phyloP scores from a whole-genome alignment of 2,329 filamentous ascomycete genomes.

The Cladosporium sp. region DNA sequence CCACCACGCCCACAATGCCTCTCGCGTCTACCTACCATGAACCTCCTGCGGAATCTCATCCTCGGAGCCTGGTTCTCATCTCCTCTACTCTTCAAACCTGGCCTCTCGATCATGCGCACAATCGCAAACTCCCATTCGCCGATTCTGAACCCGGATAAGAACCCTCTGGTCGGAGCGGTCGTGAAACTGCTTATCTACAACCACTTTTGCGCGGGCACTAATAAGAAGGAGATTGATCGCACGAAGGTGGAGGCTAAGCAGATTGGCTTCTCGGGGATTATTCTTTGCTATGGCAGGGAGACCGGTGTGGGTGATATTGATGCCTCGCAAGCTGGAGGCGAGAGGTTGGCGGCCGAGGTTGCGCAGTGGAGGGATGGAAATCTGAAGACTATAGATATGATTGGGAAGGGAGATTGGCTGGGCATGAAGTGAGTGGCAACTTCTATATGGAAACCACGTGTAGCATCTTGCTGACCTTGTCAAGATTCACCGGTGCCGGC shows the following conservation, averaged over 20 bases:
- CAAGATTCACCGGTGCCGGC: conserved; percentile 52
- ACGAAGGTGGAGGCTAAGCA: conserved; percentile 49
- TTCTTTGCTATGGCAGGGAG: conserved; percentile 56
- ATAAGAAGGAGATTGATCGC: conserved; percentile 47
- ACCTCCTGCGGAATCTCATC: conserved; percentile 34
- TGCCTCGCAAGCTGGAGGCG: conserved; percentile 48
- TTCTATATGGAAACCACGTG: neutral
- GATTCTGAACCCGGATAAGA: conserved; percentile 51
- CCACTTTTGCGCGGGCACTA: conserved; percentile 59
- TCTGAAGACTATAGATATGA: conserved; percentile 54
- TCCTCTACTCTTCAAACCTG: conserved; percentile 33
- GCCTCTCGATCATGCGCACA: conserved; percentile 36
- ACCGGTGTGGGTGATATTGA: conserved; percentile 43
- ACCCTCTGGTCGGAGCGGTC: conserved; percentile 47
- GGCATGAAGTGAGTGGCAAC: conserved; percentile 49
- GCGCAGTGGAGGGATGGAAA: conserved; percentile 56
- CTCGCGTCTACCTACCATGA: conserved; percentile 27
- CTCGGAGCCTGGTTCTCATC: conserved; percentile 36
- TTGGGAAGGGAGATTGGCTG: conserved; percentile 53
- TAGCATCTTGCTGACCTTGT: neutral
- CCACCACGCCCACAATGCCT: conserved; percentile 22
- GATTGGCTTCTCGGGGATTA: conserved; percentile 55
- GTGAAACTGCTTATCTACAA: conserved; percentile 54
- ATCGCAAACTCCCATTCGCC: conserved; percentile 47
- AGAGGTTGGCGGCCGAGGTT: conserved; percentile 32